Evolutionary conservation across 331 rosid species (phyloP), one percentile per base, ranked within the genome.

Genomic region (Quercus phellos): DNA sequence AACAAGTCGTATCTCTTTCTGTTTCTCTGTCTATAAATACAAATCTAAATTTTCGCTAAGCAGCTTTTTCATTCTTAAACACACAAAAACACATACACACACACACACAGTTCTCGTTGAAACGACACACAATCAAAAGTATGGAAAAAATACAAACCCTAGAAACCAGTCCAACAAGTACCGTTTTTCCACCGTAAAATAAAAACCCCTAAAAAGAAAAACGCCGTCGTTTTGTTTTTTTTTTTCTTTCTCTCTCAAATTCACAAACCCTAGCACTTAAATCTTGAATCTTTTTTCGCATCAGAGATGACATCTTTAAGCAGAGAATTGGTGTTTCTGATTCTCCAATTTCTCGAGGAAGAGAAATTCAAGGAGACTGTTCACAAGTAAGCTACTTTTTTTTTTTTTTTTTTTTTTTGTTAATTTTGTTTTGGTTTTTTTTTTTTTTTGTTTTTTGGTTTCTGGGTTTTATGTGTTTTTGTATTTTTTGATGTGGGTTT

Each of bases 281-380:
- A 46, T 13, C 53, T 13, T 46, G 16, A 46, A 10, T 46, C 12
- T 12, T 11, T 10, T 46, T 46, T 46, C 71, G 13, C 55, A 21
- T 5, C 22, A 63, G 81, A 88, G 84, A 88, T 88, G 89, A 80
- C 90, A 27, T 84, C 86, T 74, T 76, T 90, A 79, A 78, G 82
- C 63, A 81, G 79, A 78, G 89, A 90, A 54, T 19, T 90, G 76
- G 84, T 82, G 75, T 75, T 86, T 38, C 84, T 90, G 68, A 67
- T 90, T 61, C 86, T 90, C 51, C 94, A 90, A 58, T 90, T 78
- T 75, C 91, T 90, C 2, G 79, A 84, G 1, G 94, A 90, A 64
- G 90, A 88, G 87, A 84, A 84, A 35, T 82, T 76, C 74, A 82
- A 76, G 72, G 90, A 86, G n/a, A 70, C 94, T 2, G 70, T 84